Evolutionary conservation across 768 basidiomycete species (phyloP), one percentile per base, ranked within the genome.

Genomic region (Sarcodon sp.): DNA sequence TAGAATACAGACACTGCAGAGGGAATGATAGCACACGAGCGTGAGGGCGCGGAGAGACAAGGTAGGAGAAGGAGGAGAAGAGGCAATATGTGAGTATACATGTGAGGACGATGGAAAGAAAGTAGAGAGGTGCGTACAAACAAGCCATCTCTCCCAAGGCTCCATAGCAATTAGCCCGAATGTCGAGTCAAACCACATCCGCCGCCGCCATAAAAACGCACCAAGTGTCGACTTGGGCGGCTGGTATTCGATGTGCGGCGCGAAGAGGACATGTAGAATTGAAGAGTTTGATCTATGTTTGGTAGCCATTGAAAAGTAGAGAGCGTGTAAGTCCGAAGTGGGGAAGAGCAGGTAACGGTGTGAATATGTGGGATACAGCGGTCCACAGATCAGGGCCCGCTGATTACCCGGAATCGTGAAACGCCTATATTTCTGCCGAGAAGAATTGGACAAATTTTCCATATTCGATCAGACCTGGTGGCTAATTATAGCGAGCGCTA

Each of bases 71-170:
- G 38, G 37, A 12, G 16, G 43, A n/a, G 48, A 37, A n/a, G 13
- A 33, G 44, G 7, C 4, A 31, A 18, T 16, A 27, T 31, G 33
- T 13, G 36, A 21, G 36, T 12, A 35, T 13, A 1, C 21, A 27
- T 27, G 21, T 27, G 32, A 32, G 10, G 33, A 13, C 46, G 12
- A 47, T 27, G 35, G 41, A 13, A 45, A 36, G 35, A 51, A 43
- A 41, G 45, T 41, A 12, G 27, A 33, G 45, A 3, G 6, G 18
- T 18, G 69, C 80, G 58, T 57, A 82, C 81, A 57, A 49, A 77
- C 67, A 35, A 81, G 59, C 43, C 73, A 55, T 55, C 79, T 78
- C 68, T 84, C 83, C 83, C 81, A 83, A 50, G 75, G 70, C 58
- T 85, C 80, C 49, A 83, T 61, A 55, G 82, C 70, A 31, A 70